Evolutionary conservation across 1,284 basidiomycete genomes (phyloP).

Genomic region (Ganoderma multipileum): DNA sequence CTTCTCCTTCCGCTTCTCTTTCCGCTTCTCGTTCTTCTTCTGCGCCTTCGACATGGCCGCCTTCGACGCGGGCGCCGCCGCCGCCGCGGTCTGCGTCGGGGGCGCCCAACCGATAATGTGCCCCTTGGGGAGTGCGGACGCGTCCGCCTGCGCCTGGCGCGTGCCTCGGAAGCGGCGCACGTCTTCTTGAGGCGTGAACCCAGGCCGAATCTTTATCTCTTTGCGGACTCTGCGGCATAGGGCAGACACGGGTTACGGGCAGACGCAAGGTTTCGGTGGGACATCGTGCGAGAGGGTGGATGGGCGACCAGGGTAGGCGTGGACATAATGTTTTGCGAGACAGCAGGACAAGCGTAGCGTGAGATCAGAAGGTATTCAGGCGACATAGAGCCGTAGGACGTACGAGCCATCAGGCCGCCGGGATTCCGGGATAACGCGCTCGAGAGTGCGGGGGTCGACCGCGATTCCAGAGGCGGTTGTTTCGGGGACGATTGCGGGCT

Average conservation of each 20-base stretch:
- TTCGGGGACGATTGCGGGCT: conserved; percentile 75
- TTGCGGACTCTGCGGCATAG: conserved; percentile 74
- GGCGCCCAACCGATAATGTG: conserved; percentile 82
- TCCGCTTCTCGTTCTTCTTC: conserved; percentile 83
- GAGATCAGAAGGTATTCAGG: background rate
- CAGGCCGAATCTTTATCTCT: conserved; percentile 89
- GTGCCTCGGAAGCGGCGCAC: conserved; percentile 83
- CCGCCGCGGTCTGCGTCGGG: conserved; percentile 48
- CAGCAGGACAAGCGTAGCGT: background rate
- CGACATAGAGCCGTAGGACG: conserved; percentile 43
- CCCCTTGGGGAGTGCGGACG: conserved; percentile 68
- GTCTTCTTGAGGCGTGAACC: conserved; percentile 96
- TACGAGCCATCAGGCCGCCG: conserved; percentile 88
- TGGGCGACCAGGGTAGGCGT: background rate
- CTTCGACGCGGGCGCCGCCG: conserved; percentile 30
- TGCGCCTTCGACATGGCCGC: conserved; percentile 58
- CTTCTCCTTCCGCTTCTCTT: conserved; percentile 70
- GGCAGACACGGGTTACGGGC: background rate
- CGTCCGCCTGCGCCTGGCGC: conserved; percentile 76
- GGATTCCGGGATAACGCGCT: conserved; percentile 89
- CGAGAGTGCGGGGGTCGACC: conserved; percentile 81
- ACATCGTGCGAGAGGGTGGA: background rate
- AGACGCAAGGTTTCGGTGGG: conserved; percentile 1
- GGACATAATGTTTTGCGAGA: background rate
- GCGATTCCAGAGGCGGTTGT: conserved; percentile 83